Conservation (phyloP, 495 filamentous ascomycete species). For the Lepraria neglecta region DNA sequence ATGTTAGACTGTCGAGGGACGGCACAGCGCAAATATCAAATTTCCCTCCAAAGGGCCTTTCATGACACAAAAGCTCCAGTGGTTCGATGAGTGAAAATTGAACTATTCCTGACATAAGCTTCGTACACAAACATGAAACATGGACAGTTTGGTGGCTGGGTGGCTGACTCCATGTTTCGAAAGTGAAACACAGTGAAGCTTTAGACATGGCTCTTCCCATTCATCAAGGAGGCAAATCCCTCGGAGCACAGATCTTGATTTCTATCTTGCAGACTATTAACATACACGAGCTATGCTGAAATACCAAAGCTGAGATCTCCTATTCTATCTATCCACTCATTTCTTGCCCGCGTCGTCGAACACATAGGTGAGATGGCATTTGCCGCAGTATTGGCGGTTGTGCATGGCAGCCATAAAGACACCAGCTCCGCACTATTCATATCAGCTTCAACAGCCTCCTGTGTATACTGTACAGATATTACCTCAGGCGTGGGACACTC, state of each 20-base stretch:
- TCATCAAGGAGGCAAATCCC: not conserved
- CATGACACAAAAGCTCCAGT: conserved; percentile 1
- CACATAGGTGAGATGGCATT: conserved; percentile 99
- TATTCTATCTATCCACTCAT: not conserved
- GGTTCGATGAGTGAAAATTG: too few relatives aligned
- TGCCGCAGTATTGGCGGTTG: conserved; percentile 99
- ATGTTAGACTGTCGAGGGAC: conserved; percentile 53
- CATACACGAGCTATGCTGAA: not conserved
- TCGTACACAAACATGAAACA: too few relatives aligned
- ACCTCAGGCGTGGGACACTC: conserved; percentile 92
- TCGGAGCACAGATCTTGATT: not conserved
- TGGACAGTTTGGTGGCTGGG: too few relatives aligned
- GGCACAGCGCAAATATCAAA: conserved; percentile 51
- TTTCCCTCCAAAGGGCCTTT: conserved; percentile 60
- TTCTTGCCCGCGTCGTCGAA: conserved; percentile 55
- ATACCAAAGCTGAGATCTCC: not conserved
- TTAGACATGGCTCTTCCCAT: too few relatives aligned
- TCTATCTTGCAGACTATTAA: not conserved
- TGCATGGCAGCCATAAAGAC: conserved; percentile 99
- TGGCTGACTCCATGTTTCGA: too few relatives aligned
- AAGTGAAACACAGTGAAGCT: too few relatives aligned
- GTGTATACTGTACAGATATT: conserved; percentile 22
- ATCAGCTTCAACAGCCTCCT: conserved; percentile 33
- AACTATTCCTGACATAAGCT: too few relatives aligned
- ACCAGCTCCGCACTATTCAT: conserved; percentile 85